Evolutionary conservation across 208 protist genomes (phyloP), one percentile per base, ranked within the genome.

Genomic region (Acanthamoeba castellanii): DNA sequence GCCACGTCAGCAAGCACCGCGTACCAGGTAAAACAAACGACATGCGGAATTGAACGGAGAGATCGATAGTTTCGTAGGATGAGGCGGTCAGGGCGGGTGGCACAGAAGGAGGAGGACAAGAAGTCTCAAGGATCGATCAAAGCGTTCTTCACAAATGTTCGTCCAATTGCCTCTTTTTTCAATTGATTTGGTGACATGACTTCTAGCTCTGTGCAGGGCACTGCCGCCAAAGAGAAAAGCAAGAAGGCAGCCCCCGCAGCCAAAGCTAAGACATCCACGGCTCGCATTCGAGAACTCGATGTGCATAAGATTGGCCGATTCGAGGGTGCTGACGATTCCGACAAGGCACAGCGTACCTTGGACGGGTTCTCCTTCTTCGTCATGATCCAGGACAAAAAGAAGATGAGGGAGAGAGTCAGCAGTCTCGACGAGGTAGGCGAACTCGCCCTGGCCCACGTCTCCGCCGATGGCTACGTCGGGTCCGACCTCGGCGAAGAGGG

Each of bases 331-430:
- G 78, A 87, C 27, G 78, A 87, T 7, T 18, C 47, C 25, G 78
- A 87, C 78, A 87, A 87, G 78, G 78, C 78, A 7, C 78, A 87
- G 27, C 78, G 78, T 9, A 87, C 78, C 27, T n/a, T 87, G 42
- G 78, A 87, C 20, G 50, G 52, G 1, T 87, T 87, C 78, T 87
- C 78, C 78, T 34, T 87, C 30, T 87, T 87, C 78, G 78, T 87
- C 5, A 87, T 87, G n/a, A 87, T 87, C 30, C 78, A 87, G n/a
- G 78, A 87, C 78, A 87, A 87, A 47, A 87, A 25, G 4, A 87
- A 37, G 1, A 11, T 61, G 20, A 8, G 78, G 22, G 78, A 87
- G 50, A 30, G 78, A 1, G 2, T 64, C 78, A 87, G 78, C 50
- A 87, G 78, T 25, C 78, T 87, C 18, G 78, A 87, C 30, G 78